phyloP scores from a whole-genome alignment of 768 basidiomycete genomes.

The Tephrocybe sp. region DNA sequence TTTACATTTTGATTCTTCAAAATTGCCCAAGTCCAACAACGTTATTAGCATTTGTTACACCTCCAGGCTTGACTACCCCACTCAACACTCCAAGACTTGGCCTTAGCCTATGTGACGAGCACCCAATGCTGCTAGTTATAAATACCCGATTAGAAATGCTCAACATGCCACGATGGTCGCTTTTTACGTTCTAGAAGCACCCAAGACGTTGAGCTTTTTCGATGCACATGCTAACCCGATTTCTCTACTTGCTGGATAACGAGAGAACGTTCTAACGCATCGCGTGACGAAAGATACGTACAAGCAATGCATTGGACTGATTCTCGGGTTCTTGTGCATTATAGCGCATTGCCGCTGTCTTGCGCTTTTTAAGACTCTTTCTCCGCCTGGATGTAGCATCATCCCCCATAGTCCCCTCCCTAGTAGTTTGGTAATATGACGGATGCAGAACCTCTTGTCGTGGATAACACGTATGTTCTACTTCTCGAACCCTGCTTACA shows the following conservation, averaged over 20 bases:
- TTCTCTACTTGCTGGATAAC: conserved; percentile 3
- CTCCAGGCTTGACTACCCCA: too few relatives aligned
- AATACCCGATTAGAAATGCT: conserved; percentile 12
- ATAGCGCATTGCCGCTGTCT: conserved; percentile 11
- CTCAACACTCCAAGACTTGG: too few relatives aligned
- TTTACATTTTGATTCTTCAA: too few relatives aligned
- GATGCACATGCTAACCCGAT: conserved; percentile 11
- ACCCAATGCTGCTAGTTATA: not conserved
- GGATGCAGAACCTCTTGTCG: conserved; percentile 13
- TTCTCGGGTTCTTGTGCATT: conserved; percentile 21
- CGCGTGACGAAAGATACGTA: conserved; percentile 18
- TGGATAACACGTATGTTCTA: conserved; percentile 35
- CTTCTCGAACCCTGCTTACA: not conserved
- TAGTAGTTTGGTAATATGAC: conserved; percentile 14
- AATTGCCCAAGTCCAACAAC: too few relatives aligned
- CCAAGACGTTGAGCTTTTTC: conserved; percentile 9
- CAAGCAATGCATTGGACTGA: conserved; percentile 6
- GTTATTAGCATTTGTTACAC: too few relatives aligned
- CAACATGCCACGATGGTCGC: conserved; percentile 3
- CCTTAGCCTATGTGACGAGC: not conserved
- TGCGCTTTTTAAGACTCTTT: conserved; percentile 25
- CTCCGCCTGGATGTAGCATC: conserved; percentile 15
- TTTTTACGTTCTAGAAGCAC: conserved; percentile 15
- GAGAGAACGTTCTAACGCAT: conserved; percentile 10
- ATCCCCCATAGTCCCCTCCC: conserved; percentile 14